phyloP scores from a whole-genome alignment of 345 rosid genomes.

The Anastatica hierochuntica region DNA sequence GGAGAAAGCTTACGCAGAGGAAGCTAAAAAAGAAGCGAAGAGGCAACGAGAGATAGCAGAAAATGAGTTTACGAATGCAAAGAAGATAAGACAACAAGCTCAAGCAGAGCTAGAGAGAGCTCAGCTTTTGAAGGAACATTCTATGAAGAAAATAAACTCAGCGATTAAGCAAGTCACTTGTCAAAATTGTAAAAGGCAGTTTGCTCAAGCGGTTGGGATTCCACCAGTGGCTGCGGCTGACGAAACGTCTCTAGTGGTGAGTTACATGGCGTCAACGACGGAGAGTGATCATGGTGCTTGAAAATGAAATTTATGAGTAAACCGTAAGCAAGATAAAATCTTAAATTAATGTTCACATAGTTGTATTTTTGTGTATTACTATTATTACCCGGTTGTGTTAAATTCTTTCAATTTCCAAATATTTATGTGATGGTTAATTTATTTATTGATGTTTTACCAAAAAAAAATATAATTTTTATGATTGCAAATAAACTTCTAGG shows the following conservation, averaged over 20 bases:
- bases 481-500: no score
- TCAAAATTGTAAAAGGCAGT: slow-evolving; percentile 58
- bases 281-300: slow-evolving; percentile 30
- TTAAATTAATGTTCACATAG: no score
- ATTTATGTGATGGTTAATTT: no score
- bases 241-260: slow-evolving; percentile 65
- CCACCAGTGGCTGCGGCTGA: slow-evolving; percentile 37
- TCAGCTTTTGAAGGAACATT: slow-evolving; percentile 48
- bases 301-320: background rate
- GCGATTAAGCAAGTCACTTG: slow-evolving; percentile 65
- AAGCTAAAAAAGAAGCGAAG: slow-evolving; percentile 59
- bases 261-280: slow-evolving; percentile 85
- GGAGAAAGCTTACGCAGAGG: slow-evolving; percentile 62
- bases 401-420: no score
- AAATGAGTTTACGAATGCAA: slow-evolving; percentile 55
- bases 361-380: no score
- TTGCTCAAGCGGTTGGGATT: slow-evolving; percentile 33
- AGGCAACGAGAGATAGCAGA: slow-evolving; percentile 72
- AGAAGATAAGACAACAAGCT: slow-evolving; percentile 64
- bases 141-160: slow-evolving; percentile 55
- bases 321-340: no score
- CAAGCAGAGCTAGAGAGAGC: slow-evolving; percentile 64
- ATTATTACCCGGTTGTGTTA: no score
- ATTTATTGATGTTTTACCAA: no score
- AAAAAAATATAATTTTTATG: no score